Conservation (phyloP, 1,139 yeast genomes). For the Kurtzmaniella quercitrusa region DNA sequence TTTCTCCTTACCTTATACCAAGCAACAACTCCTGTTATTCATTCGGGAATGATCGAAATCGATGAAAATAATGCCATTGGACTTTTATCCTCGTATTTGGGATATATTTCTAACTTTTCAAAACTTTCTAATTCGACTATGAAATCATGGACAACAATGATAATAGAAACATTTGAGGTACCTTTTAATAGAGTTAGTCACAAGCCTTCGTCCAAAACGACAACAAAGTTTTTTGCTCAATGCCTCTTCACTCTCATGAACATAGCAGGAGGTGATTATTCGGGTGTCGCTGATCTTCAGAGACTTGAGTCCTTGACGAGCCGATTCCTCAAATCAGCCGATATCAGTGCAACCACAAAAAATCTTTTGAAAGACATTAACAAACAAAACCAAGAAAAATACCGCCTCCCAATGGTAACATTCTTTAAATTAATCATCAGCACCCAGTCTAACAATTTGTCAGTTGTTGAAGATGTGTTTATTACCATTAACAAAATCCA, state of each 20-base stretch:
- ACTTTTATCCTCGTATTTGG: slow-evolving; percentile 17
- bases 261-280: neutral
- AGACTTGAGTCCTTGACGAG: neutral
- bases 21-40: neutral
- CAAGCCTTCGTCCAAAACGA: slow-evolving; percentile 28
- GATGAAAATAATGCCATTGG: slow-evolving; percentile 27
- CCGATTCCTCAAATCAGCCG: neutral
- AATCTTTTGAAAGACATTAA: neutral
- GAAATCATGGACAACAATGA: slow-evolving; percentile 19
- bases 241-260: slow-evolving; percentile 2
- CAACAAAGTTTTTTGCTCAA: slow-evolving; percentile 23
- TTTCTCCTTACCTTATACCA: slow-evolving; percentile 15
- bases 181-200: slow-evolving; percentile 22
- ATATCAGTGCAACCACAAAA: neutral
- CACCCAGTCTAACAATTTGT: slow-evolving; percentile 23
- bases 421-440: slow-evolving; percentile 26
- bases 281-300: neutral
- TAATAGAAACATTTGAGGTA: slow-evolving; percentile 22
- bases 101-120: slow-evolving; percentile 1
- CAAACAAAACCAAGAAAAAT: slow-evolving; percentile 8
- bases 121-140: slow-evolving; percentile 10
- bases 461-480: slow-evolving; percentile 43
- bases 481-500: slow-evolving; percentile 28
- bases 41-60: slow-evolving; percentile 16
- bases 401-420: slow-evolving; percentile 12